Evolutionary conservation across 2,329 filamentous ascomycete genomes (phyloP), one percentile per base, ranked within the genome.

Genomic region (Moelleriella libera): DNA sequence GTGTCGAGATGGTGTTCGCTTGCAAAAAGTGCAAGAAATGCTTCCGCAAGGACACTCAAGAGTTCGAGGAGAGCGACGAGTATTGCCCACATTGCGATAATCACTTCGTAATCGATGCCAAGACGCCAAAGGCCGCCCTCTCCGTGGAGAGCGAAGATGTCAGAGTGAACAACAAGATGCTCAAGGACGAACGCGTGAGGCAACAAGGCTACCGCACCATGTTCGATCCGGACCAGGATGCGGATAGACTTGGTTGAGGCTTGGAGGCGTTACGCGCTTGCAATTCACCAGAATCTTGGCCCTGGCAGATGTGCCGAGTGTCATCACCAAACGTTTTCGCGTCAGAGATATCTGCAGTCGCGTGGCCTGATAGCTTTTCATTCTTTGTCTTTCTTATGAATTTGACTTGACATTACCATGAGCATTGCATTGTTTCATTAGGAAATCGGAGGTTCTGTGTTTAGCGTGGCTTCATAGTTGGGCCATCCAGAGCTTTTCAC

Each of bases 1-100:
- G 73, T 53, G 75, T 82, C 57, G 92, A 98, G 61, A 94, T 98
- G 88, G 78, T 73, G 39, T 97, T 98, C 60, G 88, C 87, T 46
- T 98, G 92, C 78, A 98, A 98, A 60, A 98, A 98, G 71, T 98
- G 92, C 80, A 89, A 85, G 57, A 98, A 98, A 69, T 89, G 83
- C 67, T 98, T 98, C 73, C 84, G 92, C 56, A 98, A 97, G 64
- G 87, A 98, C 59, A 84, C 84, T 43, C 71, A 79, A 54, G 86
- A 95, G 63, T 96, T 95, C 58, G 92, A 98, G 57, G 92, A 98
- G 57, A 83, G 86, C 63, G 92, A 98, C 69, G 94, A 98, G 65
- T 98, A 94, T 74, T 98, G 92, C 72, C 94, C 92, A 28, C 87
- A 96, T 70, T 98, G 92, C 72, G 92, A 98, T 63, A 98, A 98